Evolutionary conservation across 331 rosid species (phyloP).

Genomic region (Rhamnella rubrinervis): DNA sequence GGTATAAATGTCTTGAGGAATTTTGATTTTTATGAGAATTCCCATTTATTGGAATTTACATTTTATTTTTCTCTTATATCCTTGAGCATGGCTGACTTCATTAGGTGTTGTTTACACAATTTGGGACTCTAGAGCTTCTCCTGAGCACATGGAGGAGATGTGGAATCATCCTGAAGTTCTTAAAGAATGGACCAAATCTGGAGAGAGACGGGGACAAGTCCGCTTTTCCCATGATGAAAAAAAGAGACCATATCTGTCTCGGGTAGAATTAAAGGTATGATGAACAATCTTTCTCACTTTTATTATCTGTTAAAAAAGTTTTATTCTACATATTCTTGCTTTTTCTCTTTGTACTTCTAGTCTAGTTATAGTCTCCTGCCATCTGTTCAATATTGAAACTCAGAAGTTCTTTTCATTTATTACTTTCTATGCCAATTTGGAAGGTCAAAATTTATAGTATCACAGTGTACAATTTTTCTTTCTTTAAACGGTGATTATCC

Average conservation of each 20-base stretch:
- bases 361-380: too few relatives aligned
- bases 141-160: slow-evolving; percentile 81
- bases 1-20: not conserved
- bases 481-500: too few relatives aligned
- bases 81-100: slow-evolving; percentile 25
- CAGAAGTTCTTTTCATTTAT: too few relatives aligned
- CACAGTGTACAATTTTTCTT: too few relatives aligned
- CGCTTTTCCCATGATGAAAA: slow-evolving; percentile 58
- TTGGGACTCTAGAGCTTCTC: slow-evolving; percentile 70
- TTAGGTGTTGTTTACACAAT: slow-evolving; percentile 30
- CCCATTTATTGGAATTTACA: not conserved
- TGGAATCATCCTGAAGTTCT: slow-evolving; percentile 74
- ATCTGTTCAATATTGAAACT: too few relatives aligned
- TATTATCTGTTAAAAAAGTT: not conserved
- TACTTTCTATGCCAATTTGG: too few relatives aligned
- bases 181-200: slow-evolving; percentile 63
- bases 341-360: not conserved
- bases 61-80: slow-evolving; percentile 12
- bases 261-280: slow-evolving; percentile 74
- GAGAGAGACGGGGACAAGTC: slow-evolving; percentile 60
- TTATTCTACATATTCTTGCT: not conserved
- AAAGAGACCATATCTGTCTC: slow-evolving; percentile 67
- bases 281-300: not conserved
- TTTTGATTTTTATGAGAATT: not conserved
- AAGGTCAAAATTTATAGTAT: too few relatives aligned